These are phyloP conservation scores for Kandelia obovata DNA, from an alignment of 345 rosid species.

Conservation along the genomic window DNA sequence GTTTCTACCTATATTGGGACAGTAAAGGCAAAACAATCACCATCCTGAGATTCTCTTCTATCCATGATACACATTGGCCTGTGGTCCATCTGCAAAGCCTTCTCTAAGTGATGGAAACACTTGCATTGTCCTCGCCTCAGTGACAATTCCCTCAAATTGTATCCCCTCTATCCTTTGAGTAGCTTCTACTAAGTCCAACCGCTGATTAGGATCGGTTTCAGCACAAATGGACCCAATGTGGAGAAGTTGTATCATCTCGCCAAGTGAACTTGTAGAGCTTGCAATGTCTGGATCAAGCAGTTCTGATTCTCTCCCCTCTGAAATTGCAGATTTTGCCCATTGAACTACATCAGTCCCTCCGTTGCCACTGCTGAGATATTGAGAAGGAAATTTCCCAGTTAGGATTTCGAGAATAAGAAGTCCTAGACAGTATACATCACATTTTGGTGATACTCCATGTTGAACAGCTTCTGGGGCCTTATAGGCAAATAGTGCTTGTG, in stretches of 20 bases:
- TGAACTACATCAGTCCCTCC: conserved; percentile 57
- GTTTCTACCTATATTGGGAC: background rate
- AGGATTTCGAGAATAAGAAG: conserved; percentile 65
- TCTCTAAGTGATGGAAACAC: conserved; percentile 21
- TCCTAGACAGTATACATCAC: conserved; percentile 78
- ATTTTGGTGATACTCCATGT: conserved; percentile 45
- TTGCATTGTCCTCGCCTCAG: conserved; percentile 26
- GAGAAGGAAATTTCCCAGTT: conserved; percentile 63
- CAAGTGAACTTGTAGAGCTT: conserved; percentile 19
- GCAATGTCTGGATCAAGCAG: conserved; percentile 63
- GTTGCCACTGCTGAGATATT: conserved; percentile 40
- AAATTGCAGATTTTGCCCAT: conserved; percentile 46
- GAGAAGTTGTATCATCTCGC: conserved; percentile 48
- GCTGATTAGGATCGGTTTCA: conserved; percentile 35
- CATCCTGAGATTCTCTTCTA: background rate
- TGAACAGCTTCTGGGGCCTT: conserved; percentile 58
- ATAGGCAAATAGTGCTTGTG: conserved; percentile 46
- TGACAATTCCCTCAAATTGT: conserved; percentile 25
- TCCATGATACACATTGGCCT: background rate
- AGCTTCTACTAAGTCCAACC: conserved; percentile 56
- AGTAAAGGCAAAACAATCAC: conserved; percentile 6
- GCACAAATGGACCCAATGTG: conserved; percentile 56
- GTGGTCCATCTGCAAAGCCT: conserved; percentile 20
- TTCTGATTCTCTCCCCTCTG: conserved; percentile 46
- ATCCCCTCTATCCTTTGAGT: conserved; percentile 49